Base-by-base conservation (phyloP, 1,139 yeast genomes). In the Meyerozyma smithsonii region DNA sequence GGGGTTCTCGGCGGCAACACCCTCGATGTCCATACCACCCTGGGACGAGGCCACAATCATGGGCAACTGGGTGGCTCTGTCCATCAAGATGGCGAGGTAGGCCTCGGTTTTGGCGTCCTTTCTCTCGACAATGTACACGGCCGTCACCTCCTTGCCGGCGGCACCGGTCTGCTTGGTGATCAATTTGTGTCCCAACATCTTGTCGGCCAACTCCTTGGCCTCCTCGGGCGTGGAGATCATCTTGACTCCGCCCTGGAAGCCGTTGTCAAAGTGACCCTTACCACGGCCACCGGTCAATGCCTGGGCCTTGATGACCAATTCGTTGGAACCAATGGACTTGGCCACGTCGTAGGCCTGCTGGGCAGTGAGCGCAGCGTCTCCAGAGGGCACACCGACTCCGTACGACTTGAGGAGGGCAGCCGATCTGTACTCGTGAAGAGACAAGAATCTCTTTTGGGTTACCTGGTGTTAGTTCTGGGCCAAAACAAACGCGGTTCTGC, bases 21-120 rank as follows among this genome's bases (percentile, higher is more conserved):
- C 96, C 75, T 92, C 99, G 60, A 92, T 94, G 70, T 92, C 97
- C 96, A 94, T 90, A 75, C 99, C 99, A 74, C 99, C 99, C 73
- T 92, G 95, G 51, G 95, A 74, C 28, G 97, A 88, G 37, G 96
- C 97, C 51, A 92, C 96, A 61, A 92, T 87, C 71, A 92, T 76
- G 47, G 97, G 96, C 54, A 80, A 74, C 70, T 90, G 96, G 50
- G 84, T 76, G 52, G 81, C 78, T 72, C 99, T 86, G 77, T 92
- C 98, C 85, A 90, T 79, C 55, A 94, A 77, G 54, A 94, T 88
- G 49, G 97, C 95, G 52, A 94, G 69, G 70, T 92, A 92, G 46
- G 97, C 96, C 72, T 92, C 99, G 54, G 95, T 87, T 56, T 82
- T 75, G 45, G 94, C 96, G 58, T 86, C 86, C 63, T 89, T 90